These are phyloP conservation scores for Leccinum proliferum DNA, from an alignment of 1,284 basidiomycete species.

Conservation along the genomic window DNA sequence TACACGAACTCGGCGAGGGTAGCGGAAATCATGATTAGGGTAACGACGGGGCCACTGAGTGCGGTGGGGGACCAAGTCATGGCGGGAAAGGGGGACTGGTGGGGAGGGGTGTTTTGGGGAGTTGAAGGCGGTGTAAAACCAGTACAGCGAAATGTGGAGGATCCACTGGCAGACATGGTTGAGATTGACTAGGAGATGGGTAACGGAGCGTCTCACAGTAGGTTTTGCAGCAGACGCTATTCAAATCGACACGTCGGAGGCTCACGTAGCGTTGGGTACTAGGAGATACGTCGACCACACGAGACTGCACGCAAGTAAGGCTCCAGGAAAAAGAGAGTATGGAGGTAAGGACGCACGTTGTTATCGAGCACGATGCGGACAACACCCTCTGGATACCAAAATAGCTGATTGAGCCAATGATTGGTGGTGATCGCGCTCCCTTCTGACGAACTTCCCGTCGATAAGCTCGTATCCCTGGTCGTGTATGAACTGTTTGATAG, in stretches of 20 bases:
- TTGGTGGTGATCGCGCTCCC: slow-evolving; percentile 95
- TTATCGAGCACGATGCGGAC: slow-evolving; percentile 88
- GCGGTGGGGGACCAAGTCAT: too few relatives aligned
- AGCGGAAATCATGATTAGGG: too few relatives aligned
- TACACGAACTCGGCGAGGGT: too few relatives aligned
- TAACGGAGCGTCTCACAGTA: slow-evolving; percentile 92
- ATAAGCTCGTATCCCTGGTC: slow-evolving; percentile 71
- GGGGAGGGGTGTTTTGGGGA: too few relatives aligned
- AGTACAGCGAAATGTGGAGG: slow-evolving; percentile 57
- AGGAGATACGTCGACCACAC: slow-evolving; percentile 85
- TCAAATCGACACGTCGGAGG: slow-evolving; percentile 89
- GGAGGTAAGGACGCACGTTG: slow-evolving; percentile 48
- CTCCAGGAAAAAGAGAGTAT: too few relatives aligned
- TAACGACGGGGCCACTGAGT: too few relatives aligned
- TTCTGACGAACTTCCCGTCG: slow-evolving; percentile 92
- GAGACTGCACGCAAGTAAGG: slow-evolving; percentile 40
- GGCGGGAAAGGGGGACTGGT: too few relatives aligned
- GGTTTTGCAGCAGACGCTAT: slow-evolving; percentile 93
- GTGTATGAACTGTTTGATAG: slow-evolving; percentile 92
- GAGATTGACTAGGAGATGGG: slow-evolving; percentile 94
- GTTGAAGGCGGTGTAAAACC: too few relatives aligned
- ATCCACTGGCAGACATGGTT: slow-evolving; percentile 86
- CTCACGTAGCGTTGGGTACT: slow-evolving; percentile 84
- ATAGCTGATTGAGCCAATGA: slow-evolving; percentile 98
- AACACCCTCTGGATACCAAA: slow-evolving; percentile 99